phyloP scores from a whole-genome alignment of 2,329 filamentous ascomycete species.

The Davidsoniella eucalypti region DNA sequence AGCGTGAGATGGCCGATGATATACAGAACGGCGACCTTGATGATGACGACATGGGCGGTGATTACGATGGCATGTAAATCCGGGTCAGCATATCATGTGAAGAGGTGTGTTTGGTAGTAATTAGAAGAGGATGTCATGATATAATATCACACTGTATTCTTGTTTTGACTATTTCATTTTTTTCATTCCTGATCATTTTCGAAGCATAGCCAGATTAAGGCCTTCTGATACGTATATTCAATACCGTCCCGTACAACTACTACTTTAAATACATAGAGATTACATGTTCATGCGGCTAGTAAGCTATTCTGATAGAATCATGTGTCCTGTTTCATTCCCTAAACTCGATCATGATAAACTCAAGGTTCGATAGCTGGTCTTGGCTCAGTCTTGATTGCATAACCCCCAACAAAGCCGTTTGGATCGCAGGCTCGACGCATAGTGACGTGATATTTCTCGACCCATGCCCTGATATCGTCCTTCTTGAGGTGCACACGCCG shows the following conservation, averaged over 20 bases:
- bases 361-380: slow-evolving; percentile 4
- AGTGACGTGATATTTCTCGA: slow-evolving; percentile 42
- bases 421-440: slow-evolving; percentile 53
- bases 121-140: not conserved
- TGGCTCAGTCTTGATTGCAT: slow-evolving; percentile 32
- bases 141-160: too few species aligned
- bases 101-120: not conserved
- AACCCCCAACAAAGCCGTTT: slow-evolving; percentile 56
- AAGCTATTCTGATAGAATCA: too few species aligned
- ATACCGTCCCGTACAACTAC: too few species aligned
- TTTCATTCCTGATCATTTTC: too few species aligned
- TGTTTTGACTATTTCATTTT: too few species aligned
- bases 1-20: slow-evolving; percentile 95
- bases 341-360: too few species aligned
- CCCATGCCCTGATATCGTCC: slow-evolving; percentile 48
- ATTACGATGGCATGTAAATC: slow-evolving; percentile 84
- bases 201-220: too few species aligned
- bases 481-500: slow-evolving; percentile 35
- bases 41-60: slow-evolving; percentile 86
- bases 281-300: too few species aligned
- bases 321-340: not conserved
- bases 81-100: not conserved
- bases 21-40: slow-evolving; percentile 96
- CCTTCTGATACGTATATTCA: too few species aligned
- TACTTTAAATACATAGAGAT: too few species aligned